Base-by-base conservation (phyloP, 169 alveolate species). In the Plasmodium ovale region DNA sequence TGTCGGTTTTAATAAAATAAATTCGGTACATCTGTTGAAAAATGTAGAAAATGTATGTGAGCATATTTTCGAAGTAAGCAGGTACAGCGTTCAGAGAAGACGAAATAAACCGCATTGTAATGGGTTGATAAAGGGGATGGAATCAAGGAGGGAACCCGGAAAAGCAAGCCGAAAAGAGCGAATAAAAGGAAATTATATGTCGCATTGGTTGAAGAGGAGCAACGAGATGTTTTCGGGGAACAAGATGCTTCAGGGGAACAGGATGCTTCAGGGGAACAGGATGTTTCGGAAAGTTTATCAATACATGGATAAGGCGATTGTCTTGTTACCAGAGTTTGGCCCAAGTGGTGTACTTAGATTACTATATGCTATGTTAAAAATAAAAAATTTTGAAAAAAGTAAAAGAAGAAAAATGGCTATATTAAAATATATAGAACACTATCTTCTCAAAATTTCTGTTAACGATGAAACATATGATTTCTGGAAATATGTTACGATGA, bases 41-140 rank as follows among this genome's bases (percentile, higher is more conserved):
- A 82, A 82, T 42, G 51, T 82, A n/a, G 90, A 82, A 67, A 82
- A 82, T 82, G 84, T 82, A 29, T 82, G 90, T 67, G 90, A 82
- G 42, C 90, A 82, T 67, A 82, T 82, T 19, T 68, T 59, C 19
- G 53, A 51, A 58, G 71, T 65, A 39, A 12, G 25, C 1, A 82
- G 51, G 31, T 82, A 65, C 37, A 82, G 29, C 33, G 25, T 39
- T 7, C 27, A 44, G 44, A 10, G 14, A 49, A 9, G 29, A 12
- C 9, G 29, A 19, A 53, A 35, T 25, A 65, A 7, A 27, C 16
- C 27, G 33, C 29, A 27, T 19, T 7, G 9, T 16, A 25, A 31
- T 35, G 14, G 27, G 21, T 19, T 33, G 3, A 9, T 67, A 10
- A 65, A 67, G 12, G 19, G 35, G 21, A 53, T 3, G 6, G n/a